Base-by-base conservation (phyloP, 441 rosid species). In the Gossypium gossypioides region DNA sequence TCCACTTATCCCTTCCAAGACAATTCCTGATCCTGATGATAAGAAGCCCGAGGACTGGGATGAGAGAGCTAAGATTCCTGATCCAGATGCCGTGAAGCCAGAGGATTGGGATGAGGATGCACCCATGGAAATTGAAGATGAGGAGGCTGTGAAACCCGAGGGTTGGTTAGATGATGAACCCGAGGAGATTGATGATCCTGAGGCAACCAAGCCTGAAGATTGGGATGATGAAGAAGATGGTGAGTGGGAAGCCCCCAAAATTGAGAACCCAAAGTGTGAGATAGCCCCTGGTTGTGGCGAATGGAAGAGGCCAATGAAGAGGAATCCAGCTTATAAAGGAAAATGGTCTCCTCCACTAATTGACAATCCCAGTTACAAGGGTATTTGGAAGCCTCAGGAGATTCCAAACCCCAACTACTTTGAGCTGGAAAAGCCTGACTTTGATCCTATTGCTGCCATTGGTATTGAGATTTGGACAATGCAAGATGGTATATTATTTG, bases 161-260 rank as follows among this genome's bases (percentile, higher is more conserved):
- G 97, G 97, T 58, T 94, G 97, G 99, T 77, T 94, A 64, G 97
- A 92, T 59, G 97, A 92, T 25, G 97, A 92, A 81, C 96, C 97
- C 34, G 97, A 94, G 82, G 99, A 92, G 82, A 77, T 94, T 1
- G 94, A 94, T 46, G 99, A 94, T 77, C 97, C 99, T 1, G 97
- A 92, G 13, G 99, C 99, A 10, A 72, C 89, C 58, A 94, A 94
- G 75, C 97, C 99, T 8, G 97, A 94, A 75, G 99, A 94, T 78
- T 92, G 99, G 99, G 96, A 92, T 79, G 99, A 94, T 0, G 99
- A 94, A 79, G 99, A 94, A 79, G 99, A 94, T 81, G 99, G 99
- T 76, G 90, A 87, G 78, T 94, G 93, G 93, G 99, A 94, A 72
- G 91, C 96, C 9, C 97, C 97, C 2, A 92, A 90, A 85, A 77